Base-by-base conservation (phyloP, 202 grass and related monocot genomes). In the Elaeis oleifera region DNA sequence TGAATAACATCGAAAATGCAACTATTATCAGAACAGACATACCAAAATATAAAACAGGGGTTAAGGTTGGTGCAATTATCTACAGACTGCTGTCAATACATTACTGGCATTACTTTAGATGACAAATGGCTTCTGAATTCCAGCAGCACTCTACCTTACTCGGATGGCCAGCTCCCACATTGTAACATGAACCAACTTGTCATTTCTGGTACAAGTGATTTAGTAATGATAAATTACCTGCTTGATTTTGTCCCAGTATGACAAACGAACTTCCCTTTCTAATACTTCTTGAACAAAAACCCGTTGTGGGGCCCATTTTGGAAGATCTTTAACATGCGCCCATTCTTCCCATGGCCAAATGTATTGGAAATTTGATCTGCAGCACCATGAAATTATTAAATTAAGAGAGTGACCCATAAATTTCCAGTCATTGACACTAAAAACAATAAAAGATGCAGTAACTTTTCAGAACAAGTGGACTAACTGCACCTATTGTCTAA, bases 231-330 rank as follows among this genome's bases (percentile, higher is more conserved):
- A 44, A 3, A 8, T 3, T 70, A 89, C 94, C 94, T 99, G 94
- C 76, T 99, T 99, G 61, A 99, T 94, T 84, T 92, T 99, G 65
- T 99, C 94, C n/a, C 82, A 99, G 71, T 99, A 99, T 6, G 94
- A 99, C 59, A 99, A 81, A 32, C 94, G 82, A 61, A 89, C 57
- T 81, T 99, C 94, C 72, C 94, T 82, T 81, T 99, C 94, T 78
- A 99, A 78, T 58, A 99, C 94, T 80, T 99, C 94, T 81, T 99
- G 94, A 71, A 99, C 94, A 84, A 99, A 99, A 72, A 94, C 94
- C 58, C 85, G 79, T 59, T 99, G 85, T 16, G 94, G 85, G 58
- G 88, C 94, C 94, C 94, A 99, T 79, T 73, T 99, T 64, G 94
- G 94, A 56, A 99, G 94, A 73, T 83, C 94, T 68, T 88, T 99